Base-by-base conservation (phyloP, 805 yeast genomes). In the Debaryomyces tyrocola region DNA sequence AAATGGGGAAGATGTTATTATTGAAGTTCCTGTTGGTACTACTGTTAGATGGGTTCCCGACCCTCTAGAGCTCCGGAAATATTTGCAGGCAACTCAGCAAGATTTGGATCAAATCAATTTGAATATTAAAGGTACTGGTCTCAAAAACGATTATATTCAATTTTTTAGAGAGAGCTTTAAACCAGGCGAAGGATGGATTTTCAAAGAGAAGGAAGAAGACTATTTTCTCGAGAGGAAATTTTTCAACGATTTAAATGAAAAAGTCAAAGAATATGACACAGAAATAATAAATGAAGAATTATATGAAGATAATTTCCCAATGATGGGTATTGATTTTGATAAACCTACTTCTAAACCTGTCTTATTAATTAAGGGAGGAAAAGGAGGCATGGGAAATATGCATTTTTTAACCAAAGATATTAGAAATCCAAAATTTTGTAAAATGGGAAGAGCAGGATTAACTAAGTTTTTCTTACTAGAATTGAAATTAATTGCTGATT, bases 331-430 rank as follows among this genome's bases (percentile, higher is more conserved):
- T 20, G 99, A 94, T 64, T 67, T 89, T 39, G 67, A 75, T 47
- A 64, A 73, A 51, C 81, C 84, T 14, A 74, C 89, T 0, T 77
- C 77, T 1, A 78, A 76, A 38, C 97, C 98, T 1, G 63, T 85
- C 4, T 67, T 87, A 43, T 56, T 94, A 15, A 58, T 91, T 39
- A 79, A 78, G 55, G 99, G 99, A 37, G 99, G 99, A 8, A 74
- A 76, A 51, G 98, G 98, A 17, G 99, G 99, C 0, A 75, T 92
- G 71, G 99, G 99, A 1, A 94, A 94, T 64, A 90, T 90, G 94
- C 96, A 92, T 63, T 94, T 94, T 60, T 73, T 88, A 41, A 90
- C 97, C 1, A 76, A 85, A 39, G 80, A 82, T 42, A 83, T 94
- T 47, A 79, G 97, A 49, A 92, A 90, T 57, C 99, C 99, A 11